These are phyloP conservation scores for Colletotrichum aenigma DNA, from an alignment of 2,329 filamentous ascomycete genomes.

Conservation along the genomic window DNA sequence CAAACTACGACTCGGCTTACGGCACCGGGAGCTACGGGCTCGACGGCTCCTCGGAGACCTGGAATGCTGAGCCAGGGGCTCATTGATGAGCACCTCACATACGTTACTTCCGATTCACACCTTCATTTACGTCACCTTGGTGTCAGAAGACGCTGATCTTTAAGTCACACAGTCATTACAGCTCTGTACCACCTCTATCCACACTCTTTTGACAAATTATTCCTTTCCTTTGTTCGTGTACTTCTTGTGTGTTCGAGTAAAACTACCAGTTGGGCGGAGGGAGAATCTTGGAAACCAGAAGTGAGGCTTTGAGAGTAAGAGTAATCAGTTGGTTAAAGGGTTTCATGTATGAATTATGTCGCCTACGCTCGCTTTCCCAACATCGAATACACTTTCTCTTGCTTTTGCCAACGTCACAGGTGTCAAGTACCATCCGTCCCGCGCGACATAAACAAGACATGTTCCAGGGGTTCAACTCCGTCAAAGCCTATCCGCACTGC, in stretches of 20 bases:
- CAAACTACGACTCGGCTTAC: not conserved
- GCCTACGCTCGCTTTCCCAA: not conserved
- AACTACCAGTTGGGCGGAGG: not conserved
- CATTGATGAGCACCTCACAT: not conserved
- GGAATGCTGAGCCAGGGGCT: not conserved
- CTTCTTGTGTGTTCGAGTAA: not conserved
- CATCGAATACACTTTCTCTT: fast-evolving
- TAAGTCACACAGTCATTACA: too few species aligned
- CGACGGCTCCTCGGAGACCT: not conserved
- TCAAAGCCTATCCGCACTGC: not conserved
- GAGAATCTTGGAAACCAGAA: not conserved
- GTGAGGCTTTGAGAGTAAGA: not conserved
- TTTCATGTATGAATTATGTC: not conserved
- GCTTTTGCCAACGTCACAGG: fast-evolving
- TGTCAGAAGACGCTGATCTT: not conserved
- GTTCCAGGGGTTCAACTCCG: fast-evolving
- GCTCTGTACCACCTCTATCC: not conserved
- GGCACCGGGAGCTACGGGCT: not conserved
- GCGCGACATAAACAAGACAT: not conserved
- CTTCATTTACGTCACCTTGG: not conserved
- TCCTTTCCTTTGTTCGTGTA: not conserved
- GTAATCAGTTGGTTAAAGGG: not conserved
- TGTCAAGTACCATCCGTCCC: fast-evolving
- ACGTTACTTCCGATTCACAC: not conserved
- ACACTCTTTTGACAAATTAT: not conserved